Evolutionary conservation across 371 early-diverging fungal genomes (phyloP).

Genomic region (Mucor circinelloides): DNA sequence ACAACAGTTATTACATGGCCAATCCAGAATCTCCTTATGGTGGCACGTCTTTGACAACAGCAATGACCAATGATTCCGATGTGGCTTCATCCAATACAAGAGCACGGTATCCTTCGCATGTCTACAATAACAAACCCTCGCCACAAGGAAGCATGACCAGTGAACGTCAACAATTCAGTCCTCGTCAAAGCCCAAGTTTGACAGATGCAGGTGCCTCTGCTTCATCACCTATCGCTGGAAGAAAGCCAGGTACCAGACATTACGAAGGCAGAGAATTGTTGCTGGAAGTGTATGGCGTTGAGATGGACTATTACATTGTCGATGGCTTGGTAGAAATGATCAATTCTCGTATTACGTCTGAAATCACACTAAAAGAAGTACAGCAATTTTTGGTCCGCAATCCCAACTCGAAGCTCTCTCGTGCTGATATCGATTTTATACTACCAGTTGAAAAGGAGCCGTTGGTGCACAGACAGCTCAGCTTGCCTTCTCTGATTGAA

Average conservation of each 20-base stretch:
- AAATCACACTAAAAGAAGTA: slow-evolving; percentile 68
- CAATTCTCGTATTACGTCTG: slow-evolving; percentile 61
- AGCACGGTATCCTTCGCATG: slow-evolving; percentile 18
- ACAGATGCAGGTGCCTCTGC: slow-evolving; percentile 12
- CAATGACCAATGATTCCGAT: neutral
- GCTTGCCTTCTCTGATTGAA: slow-evolving; percentile 56
- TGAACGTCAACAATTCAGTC: slow-evolving; percentile 25
- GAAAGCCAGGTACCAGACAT: neutral
- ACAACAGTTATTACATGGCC: neutral
- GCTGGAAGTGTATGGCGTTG: slow-evolving; percentile 78
- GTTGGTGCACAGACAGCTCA: slow-evolving; percentile 36
- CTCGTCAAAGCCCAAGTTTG: slow-evolving; percentile 24
- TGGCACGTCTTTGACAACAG: neutral
- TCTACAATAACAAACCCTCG: slow-evolving; percentile 21
- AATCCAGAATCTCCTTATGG: slow-evolving; percentile 30
- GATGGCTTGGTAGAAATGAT: slow-evolving; percentile 71
- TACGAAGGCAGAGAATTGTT: slow-evolving; percentile 62
- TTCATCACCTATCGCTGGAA: slow-evolving; percentile 17
- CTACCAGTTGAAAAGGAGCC: slow-evolving; percentile 59
- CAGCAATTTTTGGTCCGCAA: slow-evolving; percentile 74
- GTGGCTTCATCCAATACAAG: slow-evolving; percentile 18
- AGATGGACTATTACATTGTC: slow-evolving; percentile 66
- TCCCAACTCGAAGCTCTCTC: slow-evolving; percentile 65
- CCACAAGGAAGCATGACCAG: slow-evolving; percentile 38
- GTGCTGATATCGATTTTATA: slow-evolving; percentile 70